Evolutionary conservation across 345 rosid species (phyloP).

Genomic region (Aquilaria malaccensis): DNA sequence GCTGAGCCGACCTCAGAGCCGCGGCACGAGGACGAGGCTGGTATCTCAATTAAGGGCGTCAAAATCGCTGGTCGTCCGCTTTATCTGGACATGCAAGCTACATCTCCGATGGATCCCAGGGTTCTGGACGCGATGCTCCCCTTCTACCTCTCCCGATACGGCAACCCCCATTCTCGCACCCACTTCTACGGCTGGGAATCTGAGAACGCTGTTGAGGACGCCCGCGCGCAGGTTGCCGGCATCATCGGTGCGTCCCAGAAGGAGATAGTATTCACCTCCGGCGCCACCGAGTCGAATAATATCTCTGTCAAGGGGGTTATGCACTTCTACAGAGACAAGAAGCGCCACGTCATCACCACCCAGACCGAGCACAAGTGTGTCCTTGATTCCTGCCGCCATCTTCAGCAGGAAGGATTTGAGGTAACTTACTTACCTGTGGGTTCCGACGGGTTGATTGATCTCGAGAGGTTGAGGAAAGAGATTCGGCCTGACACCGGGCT

Average conservation of each 20-base stretch:
- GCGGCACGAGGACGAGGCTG: slow-evolving; percentile 2
- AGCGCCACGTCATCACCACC: slow-evolving; percentile 80
- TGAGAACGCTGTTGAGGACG: slow-evolving; percentile 72
- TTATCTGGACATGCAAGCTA: slow-evolving; percentile 64
- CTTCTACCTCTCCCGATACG: slow-evolving; percentile 55
- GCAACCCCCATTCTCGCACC: slow-evolving; percentile 96
- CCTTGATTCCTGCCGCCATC: slow-evolving; percentile 86
- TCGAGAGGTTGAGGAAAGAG: slow-evolving; percentile 49
- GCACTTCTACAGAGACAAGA: slow-evolving; percentile 90
- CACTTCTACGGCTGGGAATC: slow-evolving; percentile 99
- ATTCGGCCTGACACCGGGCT: slow-evolving; percentile 81
- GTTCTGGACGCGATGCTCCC: slow-evolving; percentile 88
- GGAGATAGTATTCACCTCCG: slow-evolving; percentile 87
- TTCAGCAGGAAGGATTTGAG: slow-evolving; percentile 93
- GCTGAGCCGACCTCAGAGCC: neutral
- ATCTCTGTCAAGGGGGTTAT: slow-evolving; percentile 84
- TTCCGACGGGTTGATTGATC: slow-evolving; percentile 65
- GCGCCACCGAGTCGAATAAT: slow-evolving; percentile 93
- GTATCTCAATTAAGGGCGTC: slow-evolving; percentile 47
- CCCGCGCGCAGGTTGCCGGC: slow-evolving; percentile 69
- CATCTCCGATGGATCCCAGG: slow-evolving; percentile 92
- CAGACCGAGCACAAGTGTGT: slow-evolving; percentile 99
- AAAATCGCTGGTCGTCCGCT: slow-evolving; percentile 55
- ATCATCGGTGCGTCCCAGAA: slow-evolving; percentile 79
- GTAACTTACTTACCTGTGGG: slow-evolving; percentile 80